Base-by-base conservation (phyloP, 768 basidiomycete species). In the Termitomyces eurrhizus region DNA sequence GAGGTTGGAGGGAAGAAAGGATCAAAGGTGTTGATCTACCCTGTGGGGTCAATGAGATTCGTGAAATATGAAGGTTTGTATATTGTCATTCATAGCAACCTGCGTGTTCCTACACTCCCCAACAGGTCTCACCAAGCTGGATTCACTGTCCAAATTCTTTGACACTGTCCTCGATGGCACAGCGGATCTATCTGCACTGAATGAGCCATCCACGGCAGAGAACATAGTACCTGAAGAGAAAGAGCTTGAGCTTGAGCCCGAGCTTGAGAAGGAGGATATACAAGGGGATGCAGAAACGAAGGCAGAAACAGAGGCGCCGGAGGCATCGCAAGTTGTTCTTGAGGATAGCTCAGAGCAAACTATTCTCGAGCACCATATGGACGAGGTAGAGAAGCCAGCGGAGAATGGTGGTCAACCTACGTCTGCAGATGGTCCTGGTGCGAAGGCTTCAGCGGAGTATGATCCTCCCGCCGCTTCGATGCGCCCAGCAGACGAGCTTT, bases 11-110 rank as follows among this genome's bases (percentile, higher is more conserved):
- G 74, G 61, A 75, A 77, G 69, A 84, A 84, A 60, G 76, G 79
- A 39, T 77, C 86, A 16, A 90, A 91, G 62, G 84, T 95, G 24
- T 73, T 95, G 24, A 68, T 92, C 21, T 95, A 90, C 73, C 81
- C 84, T 8, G 73, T 79, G 3, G 88, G 83, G 11, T 85, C 84
- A 11, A 79, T 72, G 5, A 78, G 78, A 2, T 79, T 83, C 4
- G 71, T 86, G 29, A 78, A 80, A 58, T 95, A 90, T 66, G 78
- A 90, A 70, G 93, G 93, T 90, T n/a, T 33, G 41, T 21, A 33
- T 8, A 49, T 56, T 37, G 7, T 2, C 33, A 37, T 26, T 18
- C 8, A 45, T 13, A 33, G 16, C 12, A 26, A 21, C 7, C 12
- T 13, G 12, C 41, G 13, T 21, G 32, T 29, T 52, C 18, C 62